Evolutionary conservation across 352 stramenopile species (phyloP).

Genomic region (Pseudoperonospora humuli): DNA sequence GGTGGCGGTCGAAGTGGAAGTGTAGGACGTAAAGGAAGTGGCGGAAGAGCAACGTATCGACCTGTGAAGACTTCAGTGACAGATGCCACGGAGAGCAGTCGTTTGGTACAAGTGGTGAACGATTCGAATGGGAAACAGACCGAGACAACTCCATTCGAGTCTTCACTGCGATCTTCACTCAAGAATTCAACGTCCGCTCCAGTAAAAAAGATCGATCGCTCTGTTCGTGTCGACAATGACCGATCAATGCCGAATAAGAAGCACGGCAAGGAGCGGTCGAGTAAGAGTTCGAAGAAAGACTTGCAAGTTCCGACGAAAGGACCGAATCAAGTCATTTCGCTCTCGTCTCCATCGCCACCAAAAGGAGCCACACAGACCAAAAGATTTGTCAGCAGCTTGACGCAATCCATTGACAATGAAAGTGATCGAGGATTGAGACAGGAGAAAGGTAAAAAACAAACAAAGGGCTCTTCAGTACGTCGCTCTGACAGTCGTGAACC

Average conservation of each 20-base stretch:
- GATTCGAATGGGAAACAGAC: background rate
- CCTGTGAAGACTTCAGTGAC: constrained; percentile 26
- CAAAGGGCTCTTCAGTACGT: constrained; percentile 12
- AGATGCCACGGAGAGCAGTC: constrained; percentile 7
- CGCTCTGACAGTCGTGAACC: constrained; percentile 15
- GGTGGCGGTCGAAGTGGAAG: constrained; percentile 24
- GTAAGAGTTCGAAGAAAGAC: constrained; percentile 18
- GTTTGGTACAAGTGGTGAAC: constrained; percentile 22
- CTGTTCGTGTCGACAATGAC: constrained; percentile 12
- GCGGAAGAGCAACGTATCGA: constrained; percentile 29
- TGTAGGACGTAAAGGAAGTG: constrained; percentile 17
- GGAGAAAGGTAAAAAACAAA: constrained; percentile 3
- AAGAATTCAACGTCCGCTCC: constrained; percentile 18
- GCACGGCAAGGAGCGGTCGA: constrained; percentile 8
- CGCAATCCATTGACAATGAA: constrained; percentile 21
- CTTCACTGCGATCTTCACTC: constrained; percentile 53
- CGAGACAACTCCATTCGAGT: constrained; percentile 27
- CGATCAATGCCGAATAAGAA: background rate
- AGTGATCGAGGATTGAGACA: constrained; percentile 11
- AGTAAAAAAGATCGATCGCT: constrained; percentile 15
- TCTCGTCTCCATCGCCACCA: constrained; percentile 28
- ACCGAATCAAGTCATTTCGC: constrained; percentile 23
- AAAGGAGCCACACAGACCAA: constrained; percentile 17
- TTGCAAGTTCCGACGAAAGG: constrained; percentile 24
- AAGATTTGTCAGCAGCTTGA: constrained; percentile 33